Percentiles rank a stretch among this genome's conserved stretches.
Conservation (phyloP, 2,329 filamentous ascomycete species). For the Alternaria metachromatica region DNA sequence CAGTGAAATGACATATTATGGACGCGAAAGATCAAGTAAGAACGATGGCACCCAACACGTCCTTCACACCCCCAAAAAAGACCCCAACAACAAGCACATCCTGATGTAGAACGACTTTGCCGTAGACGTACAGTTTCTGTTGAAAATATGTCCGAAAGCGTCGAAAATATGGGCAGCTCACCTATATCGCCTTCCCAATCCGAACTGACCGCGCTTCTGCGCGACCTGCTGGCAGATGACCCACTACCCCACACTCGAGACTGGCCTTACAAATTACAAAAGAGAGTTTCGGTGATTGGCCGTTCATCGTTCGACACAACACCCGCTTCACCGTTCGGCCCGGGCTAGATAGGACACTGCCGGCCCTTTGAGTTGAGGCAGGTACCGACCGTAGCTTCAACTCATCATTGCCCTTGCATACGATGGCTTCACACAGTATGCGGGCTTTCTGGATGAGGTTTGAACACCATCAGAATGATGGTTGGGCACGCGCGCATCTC, state of each 20-base stretch:
- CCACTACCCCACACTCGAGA: neutral
- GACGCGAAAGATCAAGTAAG: neutral
- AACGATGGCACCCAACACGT: neutral
- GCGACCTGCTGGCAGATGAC: neutral
- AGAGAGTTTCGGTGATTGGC: neutral
- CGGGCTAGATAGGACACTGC: neutral
- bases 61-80: neutral
- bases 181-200: neutral
- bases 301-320: neutral
- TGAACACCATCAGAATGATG: neutral
- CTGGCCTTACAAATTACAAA: neutral
- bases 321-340: neutral
- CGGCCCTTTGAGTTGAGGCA: neutral
- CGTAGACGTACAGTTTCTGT: neutral
- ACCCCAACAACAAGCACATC: neutral
- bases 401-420: neutral
- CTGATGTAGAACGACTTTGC: neutral
- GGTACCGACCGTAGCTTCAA: conserved; percentile 4
- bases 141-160: neutral
- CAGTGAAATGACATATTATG: neutral
- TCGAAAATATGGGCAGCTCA: neutral
- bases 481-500: neutral
- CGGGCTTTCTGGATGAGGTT: neutral
- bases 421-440: neutral
- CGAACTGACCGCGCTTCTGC: conserved; percentile 2